phyloP scores from a whole-genome alignment of 225 moss, liverwort and hornwort genomes.

The Straminergon stramineum region DNA sequence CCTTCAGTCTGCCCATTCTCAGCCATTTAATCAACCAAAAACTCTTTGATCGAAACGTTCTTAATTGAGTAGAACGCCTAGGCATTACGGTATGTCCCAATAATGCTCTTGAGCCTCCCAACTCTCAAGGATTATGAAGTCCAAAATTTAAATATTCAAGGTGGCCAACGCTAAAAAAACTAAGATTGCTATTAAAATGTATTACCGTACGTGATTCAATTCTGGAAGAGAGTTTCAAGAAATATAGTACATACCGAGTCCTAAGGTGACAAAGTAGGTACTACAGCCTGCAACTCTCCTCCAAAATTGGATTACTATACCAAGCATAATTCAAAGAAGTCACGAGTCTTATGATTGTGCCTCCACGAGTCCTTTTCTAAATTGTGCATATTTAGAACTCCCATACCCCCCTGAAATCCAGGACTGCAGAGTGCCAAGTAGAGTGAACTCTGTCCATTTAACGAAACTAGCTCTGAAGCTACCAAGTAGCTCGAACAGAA shows the following conservation, averaged over 20 bases:
- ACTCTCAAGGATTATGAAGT: neutral
- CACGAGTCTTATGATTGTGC: neutral
- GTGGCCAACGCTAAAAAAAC: neutral
- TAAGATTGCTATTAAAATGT: neutral
- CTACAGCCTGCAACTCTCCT: neutral
- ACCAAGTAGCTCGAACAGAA: neutral
- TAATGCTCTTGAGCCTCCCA: neutral
- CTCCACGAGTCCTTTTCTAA: neutral
- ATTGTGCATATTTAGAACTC: neutral
- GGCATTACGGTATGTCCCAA: neutral
- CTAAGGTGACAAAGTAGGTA: neutral
- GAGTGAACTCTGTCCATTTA: neutral
- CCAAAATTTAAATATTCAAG: neutral
- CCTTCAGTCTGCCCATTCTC: neutral
- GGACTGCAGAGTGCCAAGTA: neutral
- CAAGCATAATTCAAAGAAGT: neutral
- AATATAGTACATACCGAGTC: neutral
- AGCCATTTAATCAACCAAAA: neutral
- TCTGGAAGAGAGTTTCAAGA: neutral
- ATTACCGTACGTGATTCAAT: accelerated
- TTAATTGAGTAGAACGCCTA: neutral
- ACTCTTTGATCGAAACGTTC: neutral
- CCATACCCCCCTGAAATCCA: neutral
- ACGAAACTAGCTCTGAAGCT: neutral
- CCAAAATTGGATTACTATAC: neutral